phyloP scores from a whole-genome alignment of 2,329 filamentous ascomycete species.

The Gyromitra esculenta region DNA sequence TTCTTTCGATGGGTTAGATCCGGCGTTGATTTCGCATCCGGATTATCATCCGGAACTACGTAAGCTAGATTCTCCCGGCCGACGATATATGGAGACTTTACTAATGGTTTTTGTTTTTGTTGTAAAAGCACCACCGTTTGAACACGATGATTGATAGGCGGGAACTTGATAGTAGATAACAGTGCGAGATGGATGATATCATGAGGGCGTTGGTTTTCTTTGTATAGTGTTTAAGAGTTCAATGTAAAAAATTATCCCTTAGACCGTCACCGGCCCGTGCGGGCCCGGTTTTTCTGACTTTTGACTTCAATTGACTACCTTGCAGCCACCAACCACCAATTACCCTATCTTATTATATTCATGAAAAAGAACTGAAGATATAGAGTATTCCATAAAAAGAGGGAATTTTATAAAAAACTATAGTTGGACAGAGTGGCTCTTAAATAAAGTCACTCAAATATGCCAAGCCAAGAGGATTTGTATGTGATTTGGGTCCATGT shows the following conservation, averaged over 20 bases:
- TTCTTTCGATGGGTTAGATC: neutral
- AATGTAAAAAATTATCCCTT: neutral
- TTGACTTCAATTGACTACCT: too few relatives aligned
- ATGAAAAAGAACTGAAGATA: too few relatives aligned
- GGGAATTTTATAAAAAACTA: too few relatives aligned
- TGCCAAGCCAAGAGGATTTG: too few relatives aligned
- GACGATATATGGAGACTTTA: neutral
- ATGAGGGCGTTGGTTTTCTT: neutral
- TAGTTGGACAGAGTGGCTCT: too few relatives aligned
- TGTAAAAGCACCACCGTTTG: conserved; percentile 1
- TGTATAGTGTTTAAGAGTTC: neutral
- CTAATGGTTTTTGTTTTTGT: neutral
- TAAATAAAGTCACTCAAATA: too few relatives aligned
- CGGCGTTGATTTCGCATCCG: neutral
- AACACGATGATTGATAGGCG: neutral
- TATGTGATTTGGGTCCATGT: too few relatives aligned
- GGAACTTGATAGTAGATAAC: neutral
- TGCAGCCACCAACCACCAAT: too few relatives aligned
- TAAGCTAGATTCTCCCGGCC: neutral
- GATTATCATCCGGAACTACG: neutral
- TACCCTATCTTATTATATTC: too few relatives aligned
- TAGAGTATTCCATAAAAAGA: too few relatives aligned
- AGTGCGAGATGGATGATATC: neutral
- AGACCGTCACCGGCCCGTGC: too few relatives aligned
- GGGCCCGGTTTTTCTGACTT: too few relatives aligned